A percentile compares a stretch with the other conserved stretches of the same genome.
These are phyloP conservation scores for Lolium rigidum DNA, from an alignment of 176 grass and related monocot species.

Conservation along the genomic window DNA sequence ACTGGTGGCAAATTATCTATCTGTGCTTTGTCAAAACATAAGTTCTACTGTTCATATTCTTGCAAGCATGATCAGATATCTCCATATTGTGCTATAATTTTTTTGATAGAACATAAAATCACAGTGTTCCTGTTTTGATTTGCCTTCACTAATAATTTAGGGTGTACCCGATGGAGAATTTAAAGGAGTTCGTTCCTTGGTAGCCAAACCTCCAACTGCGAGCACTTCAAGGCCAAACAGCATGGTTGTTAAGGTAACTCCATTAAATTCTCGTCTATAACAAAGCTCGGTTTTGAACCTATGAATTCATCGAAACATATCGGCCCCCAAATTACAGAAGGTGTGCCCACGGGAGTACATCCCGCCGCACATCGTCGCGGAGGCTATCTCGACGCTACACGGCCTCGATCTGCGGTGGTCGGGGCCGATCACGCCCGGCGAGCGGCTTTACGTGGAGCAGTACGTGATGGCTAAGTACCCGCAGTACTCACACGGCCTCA, in stretches of 20 bases:
- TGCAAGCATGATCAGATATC: neutral
- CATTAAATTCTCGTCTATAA: neutral
- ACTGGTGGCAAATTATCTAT: neutral
- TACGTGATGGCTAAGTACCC: slow-evolving; percentile 77
- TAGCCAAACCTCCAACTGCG: slow-evolving; percentile 35
- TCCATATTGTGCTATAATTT: neutral
- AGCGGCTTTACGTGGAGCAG: slow-evolving; percentile 71
- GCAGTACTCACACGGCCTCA: slow-evolving; percentile 77
- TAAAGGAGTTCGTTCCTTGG: slow-evolving; percentile 35
- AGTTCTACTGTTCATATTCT: neutral
- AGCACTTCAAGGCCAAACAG: slow-evolving; percentile 61
- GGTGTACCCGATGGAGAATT: slow-evolving; percentile 40
- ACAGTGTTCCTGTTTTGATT: neutral
- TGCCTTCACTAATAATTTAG: slow-evolving; percentile 22
- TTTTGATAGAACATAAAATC: neutral
- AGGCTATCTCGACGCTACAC: slow-evolving; percentile 73
- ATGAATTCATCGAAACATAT: neutral
- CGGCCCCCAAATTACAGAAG: slow-evolving; percentile 36
- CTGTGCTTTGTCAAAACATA: neutral
- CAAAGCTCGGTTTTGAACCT: neutral
- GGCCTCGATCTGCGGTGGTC: slow-evolving; percentile 77
- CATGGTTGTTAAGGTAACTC: slow-evolving; percentile 74
- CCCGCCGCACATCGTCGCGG: slow-evolving; percentile 71
- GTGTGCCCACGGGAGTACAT: slow-evolving; percentile 74
- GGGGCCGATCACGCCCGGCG: slow-evolving; percentile 68